Base-by-base conservation (phyloP, 345 rosid genomes). In the Corchorus olitorius region DNA sequence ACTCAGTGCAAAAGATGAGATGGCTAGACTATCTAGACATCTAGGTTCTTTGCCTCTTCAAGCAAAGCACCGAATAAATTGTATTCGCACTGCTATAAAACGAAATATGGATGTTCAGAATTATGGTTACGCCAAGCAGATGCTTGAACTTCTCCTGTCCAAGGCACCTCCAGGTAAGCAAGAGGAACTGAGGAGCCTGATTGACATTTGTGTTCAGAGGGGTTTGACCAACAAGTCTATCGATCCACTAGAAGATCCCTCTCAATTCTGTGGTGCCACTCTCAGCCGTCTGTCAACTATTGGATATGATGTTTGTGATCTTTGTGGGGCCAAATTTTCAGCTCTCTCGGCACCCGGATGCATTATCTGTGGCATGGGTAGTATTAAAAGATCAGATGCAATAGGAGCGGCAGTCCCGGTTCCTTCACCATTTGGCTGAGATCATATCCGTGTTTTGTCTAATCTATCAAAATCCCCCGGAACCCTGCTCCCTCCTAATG, bases 31-130 rank as follows among this genome's bases (percentile, higher is more conserved):
- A 41, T 89, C 99, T 11, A 90, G 98, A 62, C 99, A 93, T 83
- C 84, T 96, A 65, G 93, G 93, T 70, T 96, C 99, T 60, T 83
- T 93, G 65, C 97, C 98, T 41, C 89, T 96, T 77, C 91, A 88
- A 49, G 97, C 97, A 71, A 93, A 93, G 84, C 99, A 96, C 84
- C 84, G 99, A 16, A 93, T 96, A 84, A 93, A 92, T 81, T 96
- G 98, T 87, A 91, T 96, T 35, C 92, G 97, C 46, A 93, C 97
- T 6, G 99, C 97, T 65, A 93, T 96, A 79, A 96, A 90, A 86
- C 78, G 97, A 62, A 96, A 96, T 84, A 96, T 93, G 98, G 99
- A 96, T 75, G 97, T 96, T 50, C 99, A 96, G 80, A 96, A 96
- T 83, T 96, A 86, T 62, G 94, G 90, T 52, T 96, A 96, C 84